Base-by-base conservation (phyloP, 179 eudicot species). In the Beta lomatogona region DNA sequence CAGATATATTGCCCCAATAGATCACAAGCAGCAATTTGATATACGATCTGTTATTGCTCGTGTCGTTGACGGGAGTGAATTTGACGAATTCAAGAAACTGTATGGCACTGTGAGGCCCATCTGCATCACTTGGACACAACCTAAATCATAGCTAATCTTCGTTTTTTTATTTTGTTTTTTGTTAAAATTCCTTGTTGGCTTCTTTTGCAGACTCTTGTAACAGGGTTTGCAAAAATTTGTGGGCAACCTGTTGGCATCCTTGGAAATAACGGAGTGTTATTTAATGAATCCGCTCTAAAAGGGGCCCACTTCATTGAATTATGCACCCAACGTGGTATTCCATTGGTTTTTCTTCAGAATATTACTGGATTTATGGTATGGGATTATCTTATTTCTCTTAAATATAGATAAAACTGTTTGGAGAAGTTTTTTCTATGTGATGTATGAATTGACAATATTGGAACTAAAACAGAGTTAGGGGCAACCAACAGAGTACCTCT, bases 281-380 rank as follows among this genome's bases (percentile, higher is more conserved):
- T 92, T 71, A 85, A 91, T 80, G 99, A 96, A 87, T 96, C 99
- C 83, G 98, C 99, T 88, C 84, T 94, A 48, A 96, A 96, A 87
- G 99, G 99, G 80, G 91, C 99, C 55, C 99, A 96, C 82, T 96
- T 94, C 72, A 96, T 96, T 83, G 99, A 96, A 84, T 78, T 96
- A 71, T 96, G 99, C 87, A 77, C 93, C 82, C 99, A 96, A 87
- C 97, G 99, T 14, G 90, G 90, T 87, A 94, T 96, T 84, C 99
- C 99, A 61, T 86, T 96, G 89, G 86, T 96, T 80, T 94, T 94
- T 86, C 99, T 96, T 45, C 99, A 96, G 85, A 96, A 96, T 81
- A 96, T 96, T 81, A 96, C 99, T 54, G 99, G 99, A 83, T 96
- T 96, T 82, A 96, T 96, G 99, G 99, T 94, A 88, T 58, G 91